phyloP scores from a whole-genome alignment of 768 basidiomycete genomes.

The Auricularia cornea region DNA sequence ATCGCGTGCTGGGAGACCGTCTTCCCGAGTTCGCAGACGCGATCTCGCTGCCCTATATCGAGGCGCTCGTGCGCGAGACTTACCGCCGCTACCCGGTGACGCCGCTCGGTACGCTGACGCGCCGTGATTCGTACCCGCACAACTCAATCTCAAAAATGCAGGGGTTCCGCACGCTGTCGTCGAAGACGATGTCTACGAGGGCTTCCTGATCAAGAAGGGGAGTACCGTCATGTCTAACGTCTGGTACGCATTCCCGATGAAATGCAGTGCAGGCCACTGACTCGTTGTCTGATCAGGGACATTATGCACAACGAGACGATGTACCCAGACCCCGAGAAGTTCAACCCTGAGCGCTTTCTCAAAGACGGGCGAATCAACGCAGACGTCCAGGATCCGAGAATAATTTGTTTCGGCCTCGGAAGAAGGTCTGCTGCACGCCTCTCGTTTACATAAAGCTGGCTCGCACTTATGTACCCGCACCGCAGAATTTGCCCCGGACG shows the following conservation, averaged over 20 bases:
- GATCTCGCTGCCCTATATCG: slow-evolving; percentile 28
- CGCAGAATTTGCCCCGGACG: slow-evolving; percentile 25
- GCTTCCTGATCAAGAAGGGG: neutral
- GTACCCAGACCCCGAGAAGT: too few relatives aligned
- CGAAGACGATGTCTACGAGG: slow-evolving; percentile 31
- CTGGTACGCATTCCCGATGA: neutral
- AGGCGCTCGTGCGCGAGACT: slow-evolving; percentile 27
- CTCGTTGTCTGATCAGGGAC: neutral
- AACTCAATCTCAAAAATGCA: too few relatives aligned
- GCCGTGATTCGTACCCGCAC: too few relatives aligned
- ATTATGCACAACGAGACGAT: neutral
- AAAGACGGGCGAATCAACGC: neutral
- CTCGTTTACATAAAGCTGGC: neutral
- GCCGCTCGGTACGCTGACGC: slow-evolving; percentile 18
- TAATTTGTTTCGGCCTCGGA: too few relatives aligned
- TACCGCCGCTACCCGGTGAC: slow-evolving; percentile 18
- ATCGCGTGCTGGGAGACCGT: slow-evolving; percentile 27
- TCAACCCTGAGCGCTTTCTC: neutral
- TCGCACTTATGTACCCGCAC: too few relatives aligned
- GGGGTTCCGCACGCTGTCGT: too few relatives aligned
- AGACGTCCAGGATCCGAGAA: neutral
- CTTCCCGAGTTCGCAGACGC: slow-evolving; percentile 29
- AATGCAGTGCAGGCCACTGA: neutral
- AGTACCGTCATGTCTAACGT: neutral
- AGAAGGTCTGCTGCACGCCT: too few relatives aligned